These are phyloP conservation scores for Arabidopsis lyrata DNA, from an alignment of 441 rosid genomes.

Conservation along the genomic window DNA sequence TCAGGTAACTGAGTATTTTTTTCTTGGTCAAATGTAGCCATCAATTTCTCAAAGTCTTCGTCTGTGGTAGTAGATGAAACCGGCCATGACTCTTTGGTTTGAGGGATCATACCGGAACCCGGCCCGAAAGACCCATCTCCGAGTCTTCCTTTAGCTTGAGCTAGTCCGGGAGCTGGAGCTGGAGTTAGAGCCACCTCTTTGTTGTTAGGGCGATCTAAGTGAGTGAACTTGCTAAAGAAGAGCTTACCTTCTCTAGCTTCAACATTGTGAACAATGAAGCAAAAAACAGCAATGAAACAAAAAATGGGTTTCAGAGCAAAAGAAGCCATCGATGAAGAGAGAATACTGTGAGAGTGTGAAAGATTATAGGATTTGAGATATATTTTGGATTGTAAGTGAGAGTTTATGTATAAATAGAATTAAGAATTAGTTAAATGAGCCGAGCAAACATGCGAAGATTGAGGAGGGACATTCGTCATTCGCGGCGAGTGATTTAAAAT, in stretches of 20 bases:
- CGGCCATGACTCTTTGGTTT: constrained; percentile 45
- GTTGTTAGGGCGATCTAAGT: constrained; percentile 32
- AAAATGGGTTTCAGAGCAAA: constrained; percentile 28
- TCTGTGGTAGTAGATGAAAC: constrained; percentile 44
- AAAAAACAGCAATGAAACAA: constrained; percentile 41
- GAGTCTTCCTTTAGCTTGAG: constrained; percentile 36
- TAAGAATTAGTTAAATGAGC: not conserved
- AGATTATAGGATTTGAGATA: constrained; percentile 20
- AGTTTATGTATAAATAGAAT: constrained; percentile 41
- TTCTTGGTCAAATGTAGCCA: constrained; percentile 49
- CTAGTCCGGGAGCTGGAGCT: constrained; percentile 40
- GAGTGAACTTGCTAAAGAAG: constrained; percentile 67
- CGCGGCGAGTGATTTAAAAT: constrained; percentile 29
- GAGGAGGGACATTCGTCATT: constrained; percentile 51
- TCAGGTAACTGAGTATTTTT: constrained; percentile 39
- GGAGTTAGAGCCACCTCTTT: constrained; percentile 20
- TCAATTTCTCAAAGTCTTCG: constrained; percentile 43
- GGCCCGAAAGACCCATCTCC: constrained; percentile 57
- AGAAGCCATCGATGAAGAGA: constrained; percentile 50
- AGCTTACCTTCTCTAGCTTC: constrained; percentile 60
- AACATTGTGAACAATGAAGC: constrained; percentile 44
- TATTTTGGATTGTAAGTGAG: constrained; percentile 16
- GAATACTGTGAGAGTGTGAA: not conserved
- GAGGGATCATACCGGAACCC: constrained; percentile 54
- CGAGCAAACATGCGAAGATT: constrained; percentile 59